Evolutionary conservation across 495 filamentous ascomycete species (phyloP).

Genomic region (Hypomontagnella monticulosa): DNA sequence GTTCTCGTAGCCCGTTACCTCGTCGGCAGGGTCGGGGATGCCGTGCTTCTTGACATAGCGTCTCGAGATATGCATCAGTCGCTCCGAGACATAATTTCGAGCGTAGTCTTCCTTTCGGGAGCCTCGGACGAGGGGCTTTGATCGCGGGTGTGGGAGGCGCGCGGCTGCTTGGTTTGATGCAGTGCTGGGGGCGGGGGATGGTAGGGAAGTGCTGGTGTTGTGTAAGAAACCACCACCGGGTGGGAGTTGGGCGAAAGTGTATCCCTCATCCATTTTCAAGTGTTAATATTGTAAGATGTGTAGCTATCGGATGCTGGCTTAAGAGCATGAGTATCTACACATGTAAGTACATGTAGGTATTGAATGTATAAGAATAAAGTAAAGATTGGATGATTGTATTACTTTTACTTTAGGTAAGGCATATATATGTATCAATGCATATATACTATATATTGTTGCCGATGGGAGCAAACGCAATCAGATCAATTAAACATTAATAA

Average conservation of each 20-base stretch:
- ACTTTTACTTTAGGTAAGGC: too few species aligned
- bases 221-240: conserved; percentile 66
- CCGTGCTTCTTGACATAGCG: conserved; percentile 80
- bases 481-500: too few species aligned
- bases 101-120: conserved; percentile 80
- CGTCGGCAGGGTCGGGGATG: conserved; percentile 60
- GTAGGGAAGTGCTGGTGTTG: conserved; percentile 48
- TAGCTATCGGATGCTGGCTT: background rate
- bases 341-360: background rate
- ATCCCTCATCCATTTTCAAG: conserved; percentile 52
- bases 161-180: conserved; percentile 55
- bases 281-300: background rate
- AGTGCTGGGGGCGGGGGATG: conserved; percentile 65
- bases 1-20: conserved; percentile 70
- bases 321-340: conserved; percentile 17
- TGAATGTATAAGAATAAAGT: background rate
- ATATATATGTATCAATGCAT: too few species aligned
- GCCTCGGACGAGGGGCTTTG: conserved; percentile 71
- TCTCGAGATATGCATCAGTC: conserved; percentile 69
- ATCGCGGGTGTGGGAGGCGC: conserved; percentile 70
- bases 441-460: too few species aligned
- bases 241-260: conserved; percentile 10
- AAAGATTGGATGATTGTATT: background rate
- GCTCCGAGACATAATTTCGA: conserved; percentile 72
- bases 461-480: too few species aligned